These are phyloP conservation scores for Akanthomyces muscarius DNA, from an alignment of 2,329 filamentous ascomycete species.

Conservation along the genomic window DNA sequence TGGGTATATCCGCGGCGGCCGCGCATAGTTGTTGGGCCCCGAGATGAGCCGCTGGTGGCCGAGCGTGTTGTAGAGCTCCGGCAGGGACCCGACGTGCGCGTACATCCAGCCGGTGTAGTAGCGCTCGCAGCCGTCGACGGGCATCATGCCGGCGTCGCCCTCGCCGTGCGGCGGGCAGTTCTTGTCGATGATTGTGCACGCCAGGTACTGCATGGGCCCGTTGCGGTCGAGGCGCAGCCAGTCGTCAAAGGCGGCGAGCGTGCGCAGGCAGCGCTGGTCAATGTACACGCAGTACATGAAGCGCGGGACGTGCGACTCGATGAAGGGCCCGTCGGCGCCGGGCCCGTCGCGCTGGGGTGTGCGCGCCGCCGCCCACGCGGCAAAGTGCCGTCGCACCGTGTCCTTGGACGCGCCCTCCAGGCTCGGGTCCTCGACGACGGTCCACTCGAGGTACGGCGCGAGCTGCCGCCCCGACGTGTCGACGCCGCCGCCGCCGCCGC, in stretches of 20 bases:
- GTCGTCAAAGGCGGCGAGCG: slow-evolving; percentile 15
- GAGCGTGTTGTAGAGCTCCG: slow-evolving; percentile 17
- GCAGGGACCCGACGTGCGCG: slow-evolving; percentile 13
- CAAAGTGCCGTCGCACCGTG: slow-evolving; percentile 9
- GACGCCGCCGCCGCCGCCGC: neutral
- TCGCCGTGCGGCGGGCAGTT: slow-evolving; percentile 1
- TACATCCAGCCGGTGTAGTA: slow-evolving; percentile 18
- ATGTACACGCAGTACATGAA: slow-evolving; percentile 17
- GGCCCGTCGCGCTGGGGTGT: slow-evolving; percentile 4
- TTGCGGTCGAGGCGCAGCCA: slow-evolving; percentile 16
- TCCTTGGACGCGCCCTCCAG: slow-evolving; percentile 8
- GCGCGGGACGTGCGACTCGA: slow-evolving; percentile 15
- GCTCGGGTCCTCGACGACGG: slow-evolving; percentile 12
- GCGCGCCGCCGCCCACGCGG: slow-evolving; percentile 9
- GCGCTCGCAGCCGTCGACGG: slow-evolving; percentile 14
- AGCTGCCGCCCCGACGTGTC: slow-evolving; percentile 3
- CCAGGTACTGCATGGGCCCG: slow-evolving; percentile 18
- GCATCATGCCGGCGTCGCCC: slow-evolving; percentile 1
- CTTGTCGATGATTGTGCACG: slow-evolving; percentile 14
- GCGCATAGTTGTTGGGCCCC: slow-evolving; percentile 10
- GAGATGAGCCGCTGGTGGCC: slow-evolving; percentile 15
- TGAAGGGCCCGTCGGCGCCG: slow-evolving; percentile 15
- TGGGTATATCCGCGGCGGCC: slow-evolving; percentile 16
- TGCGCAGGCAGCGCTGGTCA: slow-evolving; percentile 12
- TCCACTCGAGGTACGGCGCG: slow-evolving; percentile 12